Evolutionary conservation across 2,329 filamentous ascomycete genomes (phyloP), one percentile per base, ranked within the genome.

Genomic region (Beauveria brongniartii): DNA sequence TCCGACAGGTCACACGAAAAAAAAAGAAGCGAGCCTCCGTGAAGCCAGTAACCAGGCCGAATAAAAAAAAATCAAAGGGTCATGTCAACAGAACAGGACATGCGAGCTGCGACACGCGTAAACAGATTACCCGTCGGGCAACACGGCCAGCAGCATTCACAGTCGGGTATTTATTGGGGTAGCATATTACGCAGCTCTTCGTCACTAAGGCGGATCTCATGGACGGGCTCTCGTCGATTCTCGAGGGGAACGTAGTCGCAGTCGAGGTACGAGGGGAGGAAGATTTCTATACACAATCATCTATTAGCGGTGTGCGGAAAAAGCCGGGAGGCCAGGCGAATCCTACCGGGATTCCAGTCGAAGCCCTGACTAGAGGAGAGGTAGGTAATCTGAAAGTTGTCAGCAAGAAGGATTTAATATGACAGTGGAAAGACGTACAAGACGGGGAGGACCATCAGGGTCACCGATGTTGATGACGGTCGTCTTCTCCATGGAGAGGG

Each of bases 391-490:
- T 91, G 66, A 58, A 24, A 37, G 40, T 6, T 26, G 28, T 53
- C 9, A 61, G 59, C 18, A 40, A 51, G 10, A 0, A 28, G 3
- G 2, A 16, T 7, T 16, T 9, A 2, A 22, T 3, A 37, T 5
- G 5, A 14, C 9, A 40, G 44, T 8, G 20, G 4, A 52, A 46
- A 55, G 7, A 40, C 85, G 72, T 76, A 91, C 88, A 76, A 92
- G 77, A 59, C 88, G 81, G 65, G 87, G 86, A 64, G 85, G 82
- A n/a, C 85, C 87, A 65, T 91, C 88, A 26, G 85, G 84, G 64
- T 89, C 83, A 47, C 87, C 89, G 66, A 93, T 85, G 71, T 92
- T 90, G 72, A 92, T 85, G 52, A 91, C 88, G n/a, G 87, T 91
- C 69, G 88, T 88, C 73, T 92, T 88, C 67, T 89, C 82, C 71